A percentile compares a stretch with the other conserved stretches of the same genome.
phyloP scores from a whole-genome alignment of 225 moss, liverwort and hornwort species.

The Neckera pumila region DNA sequence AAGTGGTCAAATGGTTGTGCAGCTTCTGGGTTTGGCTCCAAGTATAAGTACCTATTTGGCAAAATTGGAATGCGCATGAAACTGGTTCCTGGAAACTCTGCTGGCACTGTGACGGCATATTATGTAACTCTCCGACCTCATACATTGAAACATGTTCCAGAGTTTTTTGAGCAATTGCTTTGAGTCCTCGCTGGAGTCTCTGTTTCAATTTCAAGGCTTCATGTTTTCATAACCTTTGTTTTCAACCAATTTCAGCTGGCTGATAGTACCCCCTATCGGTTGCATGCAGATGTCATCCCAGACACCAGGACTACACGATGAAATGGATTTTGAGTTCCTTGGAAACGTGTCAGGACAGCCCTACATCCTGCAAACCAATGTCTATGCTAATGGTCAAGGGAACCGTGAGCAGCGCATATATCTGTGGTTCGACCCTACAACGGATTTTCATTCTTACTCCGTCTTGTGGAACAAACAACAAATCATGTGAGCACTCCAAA shows the following conservation, averaged over 20 bases:
- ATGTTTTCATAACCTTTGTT: neutral
- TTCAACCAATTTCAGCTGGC: neutral
- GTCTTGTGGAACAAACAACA: constrained; percentile 51
- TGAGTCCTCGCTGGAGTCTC: no score
- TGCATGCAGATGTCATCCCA: constrained; percentile 41
- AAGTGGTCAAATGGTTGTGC: neutral
- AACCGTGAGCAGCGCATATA: constrained; percentile 42
- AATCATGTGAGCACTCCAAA: constrained; percentile 23
- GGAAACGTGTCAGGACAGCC: constrained; percentile 49
- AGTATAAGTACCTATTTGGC: constrained; percentile 48
- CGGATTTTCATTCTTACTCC: constrained; percentile 40
- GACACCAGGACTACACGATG: constrained; percentile 34
- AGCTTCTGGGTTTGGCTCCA: constrained; percentile 51
- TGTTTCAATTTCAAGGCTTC: neutral
- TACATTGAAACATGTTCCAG: neutral
- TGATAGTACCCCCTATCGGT: neutral
- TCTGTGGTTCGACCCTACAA: constrained; percentile 44
- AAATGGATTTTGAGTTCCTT: constrained; percentile 53
- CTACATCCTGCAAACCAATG: constrained; percentile 41
- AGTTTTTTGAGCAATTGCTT: neutral
- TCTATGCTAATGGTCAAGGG: constrained; percentile 31
- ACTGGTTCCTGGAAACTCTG: constrained; percentile 50
- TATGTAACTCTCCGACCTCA: constrained; percentile 21
- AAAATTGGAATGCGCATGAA: constrained; percentile 41
- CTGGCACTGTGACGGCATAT: constrained; percentile 66